Conservation (phyloP, 2,329 filamentous ascomycete species). For the Colletotrichum neosansevieriae region DNA sequence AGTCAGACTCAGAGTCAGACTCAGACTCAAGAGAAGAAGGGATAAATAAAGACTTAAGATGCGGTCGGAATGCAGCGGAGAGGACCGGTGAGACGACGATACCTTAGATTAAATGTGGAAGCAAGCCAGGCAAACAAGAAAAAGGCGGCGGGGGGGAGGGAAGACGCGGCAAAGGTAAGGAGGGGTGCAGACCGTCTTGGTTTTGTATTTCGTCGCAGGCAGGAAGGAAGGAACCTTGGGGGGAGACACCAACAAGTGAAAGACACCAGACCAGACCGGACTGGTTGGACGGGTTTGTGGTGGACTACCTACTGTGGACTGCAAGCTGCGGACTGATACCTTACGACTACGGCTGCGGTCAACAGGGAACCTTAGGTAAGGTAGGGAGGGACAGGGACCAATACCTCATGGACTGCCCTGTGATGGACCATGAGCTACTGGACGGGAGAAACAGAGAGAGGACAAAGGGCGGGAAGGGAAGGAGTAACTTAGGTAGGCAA, state of each 20-base stretch:
- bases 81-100: slow-evolving; percentile 29
- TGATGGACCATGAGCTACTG: background rate
- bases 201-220: slow-evolving; percentile 41
- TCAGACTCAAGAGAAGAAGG: slow-evolving; percentile 2
- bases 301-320: background rate
- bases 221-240: slow-evolving; percentile 33
- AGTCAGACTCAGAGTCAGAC: background rate
- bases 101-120: background rate
- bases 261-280: slow-evolving; percentile 9
- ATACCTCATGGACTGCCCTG: background rate
- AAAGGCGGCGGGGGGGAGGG: slow-evolving; percentile 17
- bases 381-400: too few relatives aligned
- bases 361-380: too few relatives aligned
- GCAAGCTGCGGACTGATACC: background rate
- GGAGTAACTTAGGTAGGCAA: background rate
- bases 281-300: background rate
- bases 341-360: too few relatives aligned
- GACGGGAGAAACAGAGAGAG: background rate
- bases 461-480: slow-evolving; percentile 16
- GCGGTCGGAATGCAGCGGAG: slow-evolving; percentile 17
- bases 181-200: slow-evolving; percentile 36
- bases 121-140: background rate
- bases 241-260: background rate
- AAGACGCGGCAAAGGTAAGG: slow-evolving; percentile 15
- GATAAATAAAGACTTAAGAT: slow-evolving; percentile 1